Conservation (phyloP, 441 rosid genomes). For the Adansonia madagascariensis region DNA sequence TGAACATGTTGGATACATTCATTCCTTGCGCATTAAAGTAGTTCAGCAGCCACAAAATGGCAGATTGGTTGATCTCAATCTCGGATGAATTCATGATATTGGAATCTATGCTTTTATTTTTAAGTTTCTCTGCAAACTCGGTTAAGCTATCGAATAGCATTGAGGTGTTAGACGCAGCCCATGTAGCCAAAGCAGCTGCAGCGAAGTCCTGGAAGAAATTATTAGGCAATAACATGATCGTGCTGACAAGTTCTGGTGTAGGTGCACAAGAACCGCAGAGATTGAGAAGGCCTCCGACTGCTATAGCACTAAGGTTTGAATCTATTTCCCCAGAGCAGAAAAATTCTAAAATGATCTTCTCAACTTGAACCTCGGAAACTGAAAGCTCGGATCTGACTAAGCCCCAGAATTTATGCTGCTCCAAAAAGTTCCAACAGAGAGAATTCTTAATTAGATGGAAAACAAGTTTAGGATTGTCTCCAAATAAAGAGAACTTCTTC, state of each 20-base stretch:
- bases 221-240: slow-evolving; percentile 50
- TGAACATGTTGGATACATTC: slow-evolving; percentile 2
- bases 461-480: slow-evolving; percentile 44
- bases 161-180: slow-evolving; percentile 48
- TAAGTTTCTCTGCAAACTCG: slow-evolving; percentile 42
- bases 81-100: slow-evolving; percentile 1
- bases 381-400: slow-evolving; percentile 52
- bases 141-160: slow-evolving; percentile 51
- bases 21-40: slow-evolving; percentile 18
- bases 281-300: slow-evolving; percentile 49
- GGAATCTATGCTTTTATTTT: neutral
- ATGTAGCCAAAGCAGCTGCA: slow-evolving; percentile 45
- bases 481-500: slow-evolving; percentile 46
- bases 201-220: slow-evolving; percentile 44
- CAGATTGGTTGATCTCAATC: slow-evolving; percentile 21
- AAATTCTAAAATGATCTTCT: slow-evolving; percentile 50
- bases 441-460: slow-evolving; percentile 44
- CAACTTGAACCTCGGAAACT: slow-evolving; percentile 43
- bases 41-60: slow-evolving; percentile 14
- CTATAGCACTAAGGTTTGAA: slow-evolving; percentile 45
- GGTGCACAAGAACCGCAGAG: slow-evolving; percentile 48
- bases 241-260: slow-evolving; percentile 48
- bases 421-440: slow-evolving; percentile 44
- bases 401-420: slow-evolving; percentile 59
- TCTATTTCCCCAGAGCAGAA: slow-evolving; percentile 41